These are phyloP conservation scores for Penicillium argentinense DNA, from an alignment of 495 filamentous ascomycete genomes.

Conservation along the genomic window DNA sequence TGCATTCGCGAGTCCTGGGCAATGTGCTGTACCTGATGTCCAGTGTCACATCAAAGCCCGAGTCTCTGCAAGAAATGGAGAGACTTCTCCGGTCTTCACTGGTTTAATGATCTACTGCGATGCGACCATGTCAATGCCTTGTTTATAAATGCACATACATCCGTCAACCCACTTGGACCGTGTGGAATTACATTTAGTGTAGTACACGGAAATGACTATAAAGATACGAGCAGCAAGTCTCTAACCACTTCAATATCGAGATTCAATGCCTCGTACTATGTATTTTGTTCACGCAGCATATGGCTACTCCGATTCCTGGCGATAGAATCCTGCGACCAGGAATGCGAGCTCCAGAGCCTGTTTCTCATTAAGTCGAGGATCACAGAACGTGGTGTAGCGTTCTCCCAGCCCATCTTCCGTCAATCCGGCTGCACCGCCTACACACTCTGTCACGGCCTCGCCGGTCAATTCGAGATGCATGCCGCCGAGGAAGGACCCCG, in stretches of 20 bases:
- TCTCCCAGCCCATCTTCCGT: slow-evolving; percentile 82
- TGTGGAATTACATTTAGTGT: no score
- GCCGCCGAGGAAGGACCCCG: slow-evolving; percentile 83
- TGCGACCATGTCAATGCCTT: no score
- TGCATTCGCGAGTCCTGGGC: slow-evolving; percentile 72
- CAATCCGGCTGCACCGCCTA: slow-evolving; percentile 85
- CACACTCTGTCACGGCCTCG: slow-evolving; percentile 94
- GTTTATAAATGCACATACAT: no score
- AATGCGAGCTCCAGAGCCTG: slow-evolving; percentile 95
- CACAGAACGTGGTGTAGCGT: slow-evolving; percentile 93
- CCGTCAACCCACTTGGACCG: no score
- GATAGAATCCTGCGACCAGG: slow-evolving; percentile 82
- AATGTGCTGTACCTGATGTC: slow-evolving; percentile 81
- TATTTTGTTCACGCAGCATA: no score
- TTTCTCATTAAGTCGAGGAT: slow-evolving; percentile 94
- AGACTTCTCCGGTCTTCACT: slow-evolving; percentile 32
- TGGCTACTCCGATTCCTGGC: slow-evolving; percentile 38
- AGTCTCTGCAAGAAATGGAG: slow-evolving; percentile 52
- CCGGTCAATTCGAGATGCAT: slow-evolving; percentile 95
- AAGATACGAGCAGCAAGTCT: no score
- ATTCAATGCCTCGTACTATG: no score
- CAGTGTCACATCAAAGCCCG: slow-evolving; percentile 55
- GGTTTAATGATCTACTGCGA: slow-evolving; percentile 18
- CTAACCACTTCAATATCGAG: no score
- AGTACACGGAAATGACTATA: no score